These are phyloP conservation scores for Phytophthora agathidicida DNA, from an alignment of 352 stramenopile genomes.

Conservation along the genomic window DNA sequence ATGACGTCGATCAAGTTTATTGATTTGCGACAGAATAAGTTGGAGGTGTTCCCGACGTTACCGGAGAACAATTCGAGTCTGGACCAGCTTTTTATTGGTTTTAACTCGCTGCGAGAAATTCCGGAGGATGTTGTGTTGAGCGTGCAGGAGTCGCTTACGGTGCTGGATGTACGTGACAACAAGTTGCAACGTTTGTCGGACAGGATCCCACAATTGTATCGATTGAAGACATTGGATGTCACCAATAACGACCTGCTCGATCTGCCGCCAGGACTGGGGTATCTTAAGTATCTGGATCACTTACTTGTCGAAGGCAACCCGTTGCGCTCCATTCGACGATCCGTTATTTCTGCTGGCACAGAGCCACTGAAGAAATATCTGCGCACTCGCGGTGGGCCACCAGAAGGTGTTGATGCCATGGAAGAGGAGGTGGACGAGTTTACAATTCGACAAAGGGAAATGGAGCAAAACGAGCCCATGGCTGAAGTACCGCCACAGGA, in stretches of 20 bases:
- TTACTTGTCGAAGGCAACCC: constrained; percentile 81
- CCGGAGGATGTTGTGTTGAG: constrained; percentile 48
- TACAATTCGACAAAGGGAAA: constrained; percentile 46
- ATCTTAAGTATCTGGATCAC: constrained; percentile 78
- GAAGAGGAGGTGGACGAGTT: constrained; percentile 83
- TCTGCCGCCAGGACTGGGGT: constrained; percentile 71
- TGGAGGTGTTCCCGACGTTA: constrained; percentile 63
- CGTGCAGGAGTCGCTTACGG: constrained; percentile 69
- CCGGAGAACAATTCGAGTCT: constrained; percentile 46
- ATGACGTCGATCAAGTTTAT: constrained; percentile 58
- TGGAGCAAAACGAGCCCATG: constrained; percentile 44
- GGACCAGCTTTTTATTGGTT: constrained; percentile 81
- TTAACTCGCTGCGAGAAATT: constrained; percentile 64
- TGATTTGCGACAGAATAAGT: constrained; percentile 78
- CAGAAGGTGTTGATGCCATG: constrained; percentile 58
- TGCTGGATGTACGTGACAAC: constrained; percentile 84
- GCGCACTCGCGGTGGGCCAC: constrained; percentile 69
- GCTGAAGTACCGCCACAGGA: constrained; percentile 29
- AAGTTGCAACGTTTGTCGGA: constrained; percentile 66
- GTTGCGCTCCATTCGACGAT: constrained; percentile 72
- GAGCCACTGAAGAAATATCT: constrained; percentile 86
- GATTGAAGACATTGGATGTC: constrained; percentile 82
- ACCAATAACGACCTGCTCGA: constrained; percentile 86
- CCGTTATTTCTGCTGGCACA: constrained; percentile 65
- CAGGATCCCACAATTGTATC: constrained; percentile 63